A percentile compares a stretch with the other conserved stretches of the same genome.
These are phyloP conservation scores for Ganoderma sinense DNA, from an alignment of 1,284 basidiomycete genomes.

Conservation along the genomic window DNA sequence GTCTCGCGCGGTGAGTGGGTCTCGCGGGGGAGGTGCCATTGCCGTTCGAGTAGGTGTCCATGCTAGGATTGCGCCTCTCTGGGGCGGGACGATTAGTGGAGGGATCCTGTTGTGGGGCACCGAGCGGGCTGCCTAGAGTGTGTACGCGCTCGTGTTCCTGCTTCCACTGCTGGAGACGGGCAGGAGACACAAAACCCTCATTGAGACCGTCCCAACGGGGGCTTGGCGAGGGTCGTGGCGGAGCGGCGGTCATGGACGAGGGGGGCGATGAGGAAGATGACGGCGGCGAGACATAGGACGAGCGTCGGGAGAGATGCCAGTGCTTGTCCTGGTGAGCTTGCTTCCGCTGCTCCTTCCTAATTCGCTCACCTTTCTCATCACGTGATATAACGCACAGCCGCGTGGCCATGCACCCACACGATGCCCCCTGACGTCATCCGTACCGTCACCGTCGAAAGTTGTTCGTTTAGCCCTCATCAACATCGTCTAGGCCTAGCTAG, in stretches of 20 bases:
- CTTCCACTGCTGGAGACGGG: conserved; percentile 52
- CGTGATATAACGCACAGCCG: conserved; percentile 6
- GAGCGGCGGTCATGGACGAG: conserved; percentile 30
- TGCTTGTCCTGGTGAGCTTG: conserved; percentile 1
- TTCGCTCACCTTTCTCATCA: conserved; percentile 18
- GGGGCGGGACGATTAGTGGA: conserved; percentile 12
- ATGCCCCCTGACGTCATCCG: not conserved
- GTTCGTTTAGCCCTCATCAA: not conserved
- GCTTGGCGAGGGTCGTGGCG: conserved; percentile 31
- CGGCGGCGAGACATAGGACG: conserved; percentile 24
- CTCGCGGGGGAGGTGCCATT: conserved; percentile 16
- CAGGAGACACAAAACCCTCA: conserved; percentile 56
- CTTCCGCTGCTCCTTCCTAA: not conserved
- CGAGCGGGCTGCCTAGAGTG: conserved; percentile 26
- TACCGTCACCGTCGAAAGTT: not conserved
- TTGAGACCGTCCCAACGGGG: conserved; percentile 57
- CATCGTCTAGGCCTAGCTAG: not conserved
- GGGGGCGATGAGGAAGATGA: conserved; percentile 8
- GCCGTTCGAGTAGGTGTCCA: conserved; percentile 14
- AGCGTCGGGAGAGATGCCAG: conserved; percentile 6
- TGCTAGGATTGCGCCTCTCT: conserved; percentile 16
- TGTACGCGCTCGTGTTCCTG: conserved; percentile 34
- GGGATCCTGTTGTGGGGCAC: conserved; percentile 11
- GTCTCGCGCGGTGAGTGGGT: conserved; percentile 26
- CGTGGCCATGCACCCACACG: not conserved